Evolutionary conservation across 495 filamentous ascomycete species (phyloP).

Genomic region (Margaritispora aquatica): DNA sequence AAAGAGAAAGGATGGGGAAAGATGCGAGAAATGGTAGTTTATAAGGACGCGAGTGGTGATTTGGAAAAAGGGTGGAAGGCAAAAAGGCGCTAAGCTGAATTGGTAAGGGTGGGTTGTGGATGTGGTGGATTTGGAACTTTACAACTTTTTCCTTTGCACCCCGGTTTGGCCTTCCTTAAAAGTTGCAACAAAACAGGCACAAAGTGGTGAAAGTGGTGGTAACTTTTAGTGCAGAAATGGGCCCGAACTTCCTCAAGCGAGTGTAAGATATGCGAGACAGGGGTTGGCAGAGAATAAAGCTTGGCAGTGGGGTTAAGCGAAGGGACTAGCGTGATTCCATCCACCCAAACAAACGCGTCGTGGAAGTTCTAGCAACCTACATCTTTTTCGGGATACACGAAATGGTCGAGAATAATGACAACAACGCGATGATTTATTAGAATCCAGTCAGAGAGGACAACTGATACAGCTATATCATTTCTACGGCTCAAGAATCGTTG

Average conservation of each 20-base stretch:
- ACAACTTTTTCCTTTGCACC: too few species aligned
- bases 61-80: background rate
- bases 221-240: too few species aligned
- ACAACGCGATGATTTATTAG: background rate
- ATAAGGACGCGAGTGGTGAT: constrained; percentile 1
- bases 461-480: too few species aligned
- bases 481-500: too few species aligned
- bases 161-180: background rate
- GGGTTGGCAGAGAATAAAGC: too few species aligned
- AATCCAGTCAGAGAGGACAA: too few species aligned
- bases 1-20: constrained; percentile 3
- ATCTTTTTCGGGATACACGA: background rate
- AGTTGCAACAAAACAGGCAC: background rate
- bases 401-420: background rate
- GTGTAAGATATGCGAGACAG: too few species aligned
- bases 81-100: constrained; percentile 1
- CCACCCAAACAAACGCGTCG: background rate
- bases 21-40: constrained; percentile 5
- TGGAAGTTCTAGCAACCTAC: background rate
- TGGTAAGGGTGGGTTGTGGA: background rate
- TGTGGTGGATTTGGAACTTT: too few species aligned
- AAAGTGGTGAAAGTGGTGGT: background rate
- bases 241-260: too few species aligned
- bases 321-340: background rate
- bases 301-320: background rate